Percentiles rank a stretch among this genome's conserved stretches.
Conservation (phyloP, 345 rosid genomes). For the Capsella bursapastoris region DNA sequence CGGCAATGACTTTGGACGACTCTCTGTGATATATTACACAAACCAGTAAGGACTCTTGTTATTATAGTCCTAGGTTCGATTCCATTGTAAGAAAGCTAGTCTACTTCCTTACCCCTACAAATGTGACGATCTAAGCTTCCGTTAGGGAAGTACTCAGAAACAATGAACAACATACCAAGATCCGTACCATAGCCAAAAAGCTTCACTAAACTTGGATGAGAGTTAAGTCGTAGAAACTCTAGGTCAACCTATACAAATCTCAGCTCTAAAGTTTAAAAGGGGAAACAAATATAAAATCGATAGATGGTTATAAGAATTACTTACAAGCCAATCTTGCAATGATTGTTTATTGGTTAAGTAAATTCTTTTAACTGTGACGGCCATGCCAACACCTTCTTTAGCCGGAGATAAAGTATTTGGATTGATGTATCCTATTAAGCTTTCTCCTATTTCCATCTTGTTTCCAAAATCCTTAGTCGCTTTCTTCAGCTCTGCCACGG, state of each 20-base stretch:
- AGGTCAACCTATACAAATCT: not conserved
- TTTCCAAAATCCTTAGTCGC: not conserved
- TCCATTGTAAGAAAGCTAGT: too few species aligned
- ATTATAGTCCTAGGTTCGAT: not conserved
- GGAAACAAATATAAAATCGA: too few species aligned
- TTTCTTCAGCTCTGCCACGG: not conserved
- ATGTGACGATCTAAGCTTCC: slow-evolving; percentile 12
- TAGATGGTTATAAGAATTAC: not conserved
- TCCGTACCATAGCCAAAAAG: slow-evolving; percentile 16
- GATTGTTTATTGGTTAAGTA: not conserved
- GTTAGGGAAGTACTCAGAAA: slow-evolving; percentile 15
- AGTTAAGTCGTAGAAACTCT: slow-evolving; percentile 7
- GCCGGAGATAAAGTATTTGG: slow-evolving; percentile 13
- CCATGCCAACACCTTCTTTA: not conserved
- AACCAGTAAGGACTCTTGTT: too few species aligned
- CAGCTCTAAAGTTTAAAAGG: not conserved
- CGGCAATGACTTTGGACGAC: slow-evolving; percentile 20
- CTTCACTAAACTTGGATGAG: slow-evolving; percentile 12
- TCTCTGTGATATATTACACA: not conserved
- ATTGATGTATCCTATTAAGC: slow-evolving; percentile 4
- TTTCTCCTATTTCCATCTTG: not conserved
- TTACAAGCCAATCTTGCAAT: slow-evolving; percentile 26
- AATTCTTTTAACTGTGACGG: not conserved
- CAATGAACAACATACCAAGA: not conserved
- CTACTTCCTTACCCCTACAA: not conserved